A percentile compares a stretch with the other conserved stretches of the same genome.
These are phyloP conservation scores for Lasiodiplodia citricola DNA, from an alignment of 2,329 filamentous ascomycete genomes.

Conservation along the genomic window DNA sequence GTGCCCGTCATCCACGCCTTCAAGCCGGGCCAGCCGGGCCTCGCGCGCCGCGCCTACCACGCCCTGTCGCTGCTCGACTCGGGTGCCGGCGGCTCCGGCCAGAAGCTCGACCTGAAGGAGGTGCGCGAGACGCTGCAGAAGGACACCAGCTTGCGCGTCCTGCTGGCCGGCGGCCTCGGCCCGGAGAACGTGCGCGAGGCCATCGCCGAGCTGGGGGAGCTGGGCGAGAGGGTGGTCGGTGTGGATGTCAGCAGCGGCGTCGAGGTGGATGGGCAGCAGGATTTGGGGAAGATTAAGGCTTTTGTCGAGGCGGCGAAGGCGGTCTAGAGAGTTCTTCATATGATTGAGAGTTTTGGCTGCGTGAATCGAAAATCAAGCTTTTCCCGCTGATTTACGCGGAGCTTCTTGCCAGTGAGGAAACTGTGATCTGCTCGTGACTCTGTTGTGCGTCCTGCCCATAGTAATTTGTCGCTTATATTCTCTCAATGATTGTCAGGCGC, in stretches of 20 bases:
- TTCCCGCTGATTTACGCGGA: not conserved
- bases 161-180: slow-evolving; percentile 85
- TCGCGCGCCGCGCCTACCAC: slow-evolving; percentile 80
- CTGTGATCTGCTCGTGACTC: not conserved
- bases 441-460: no score
- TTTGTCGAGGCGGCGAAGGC: slow-evolving; percentile 77
- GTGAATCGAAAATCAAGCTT: not conserved
- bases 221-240: slow-evolving; percentile 70
- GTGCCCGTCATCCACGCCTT: slow-evolving; percentile 91
- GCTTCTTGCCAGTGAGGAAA: not conserved
- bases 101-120: slow-evolving; percentile 72
- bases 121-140: slow-evolving; percentile 70
- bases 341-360: not conserved
- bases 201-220: slow-evolving; percentile 66
- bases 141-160: slow-evolving; percentile 73
- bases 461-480: not conserved
- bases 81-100: slow-evolving; percentile 79
- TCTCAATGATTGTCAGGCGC: no score
- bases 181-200: slow-evolving; percentile 76
- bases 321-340: not conserved
- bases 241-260: slow-evolving; percentile 96
- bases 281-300: slow-evolving; percentile 75
- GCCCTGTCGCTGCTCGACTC: slow-evolving; percentile 84
- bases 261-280: slow-evolving; percentile 79
- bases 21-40: slow-evolving; percentile 72